Percentiles rank a stretch among this genome's conserved stretches.
These are phyloP conservation scores for Mariannaea sp. DNA, from an alignment of 2,329 filamentous ascomycete species.

Conservation along the genomic window DNA sequence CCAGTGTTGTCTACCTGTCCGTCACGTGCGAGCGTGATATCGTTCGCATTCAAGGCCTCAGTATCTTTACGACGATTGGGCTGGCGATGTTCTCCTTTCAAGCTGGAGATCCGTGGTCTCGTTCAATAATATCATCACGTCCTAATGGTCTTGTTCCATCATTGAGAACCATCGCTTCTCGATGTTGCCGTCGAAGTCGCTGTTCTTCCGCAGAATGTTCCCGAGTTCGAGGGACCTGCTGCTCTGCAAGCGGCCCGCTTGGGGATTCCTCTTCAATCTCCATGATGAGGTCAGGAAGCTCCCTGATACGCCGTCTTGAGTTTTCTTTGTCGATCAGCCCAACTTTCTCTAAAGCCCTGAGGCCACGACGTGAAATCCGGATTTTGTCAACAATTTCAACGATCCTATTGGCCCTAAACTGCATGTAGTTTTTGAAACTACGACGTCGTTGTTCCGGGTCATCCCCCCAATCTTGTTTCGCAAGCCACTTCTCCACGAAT, in stretches of 20 bases:
- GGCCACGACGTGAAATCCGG: conserved; percentile 56
- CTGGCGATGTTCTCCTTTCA: conserved; percentile 8
- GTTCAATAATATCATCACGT: conserved; percentile 78
- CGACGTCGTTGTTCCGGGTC: conserved; percentile 55
- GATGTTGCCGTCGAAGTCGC: conserved; percentile 72
- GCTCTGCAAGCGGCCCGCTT: conserved; percentile 33
- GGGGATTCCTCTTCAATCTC: conserved; percentile 39
- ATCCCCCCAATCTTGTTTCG: conserved; percentile 71
- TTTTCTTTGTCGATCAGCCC: conserved; percentile 50
- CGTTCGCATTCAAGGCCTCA: background rate
- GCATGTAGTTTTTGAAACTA: conserved; percentile 59
- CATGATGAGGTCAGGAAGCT: conserved; percentile 42
- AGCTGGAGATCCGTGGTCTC: conserved; percentile 52
- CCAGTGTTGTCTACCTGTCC: background rate
- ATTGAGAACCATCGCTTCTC: conserved; percentile 90
- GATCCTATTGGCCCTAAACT: conserved; percentile 55
- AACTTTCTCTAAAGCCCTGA: conserved; percentile 55
- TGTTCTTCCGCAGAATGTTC: conserved; percentile 70
- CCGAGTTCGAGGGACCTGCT: conserved; percentile 42
- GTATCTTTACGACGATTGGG: background rate
- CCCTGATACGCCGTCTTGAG: conserved; percentile 36
- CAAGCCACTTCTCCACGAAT: conserved; percentile 76
- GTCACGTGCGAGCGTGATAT: background rate
- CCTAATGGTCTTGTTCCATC: conserved; percentile 79
- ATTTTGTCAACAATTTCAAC: conserved; percentile 57